Percentiles rank a stretch among this genome's conserved stretches.
phyloP scores from a whole-genome alignment of 2,329 filamentous ascomycete species.

The Aspergillus puulaauensis region DNA sequence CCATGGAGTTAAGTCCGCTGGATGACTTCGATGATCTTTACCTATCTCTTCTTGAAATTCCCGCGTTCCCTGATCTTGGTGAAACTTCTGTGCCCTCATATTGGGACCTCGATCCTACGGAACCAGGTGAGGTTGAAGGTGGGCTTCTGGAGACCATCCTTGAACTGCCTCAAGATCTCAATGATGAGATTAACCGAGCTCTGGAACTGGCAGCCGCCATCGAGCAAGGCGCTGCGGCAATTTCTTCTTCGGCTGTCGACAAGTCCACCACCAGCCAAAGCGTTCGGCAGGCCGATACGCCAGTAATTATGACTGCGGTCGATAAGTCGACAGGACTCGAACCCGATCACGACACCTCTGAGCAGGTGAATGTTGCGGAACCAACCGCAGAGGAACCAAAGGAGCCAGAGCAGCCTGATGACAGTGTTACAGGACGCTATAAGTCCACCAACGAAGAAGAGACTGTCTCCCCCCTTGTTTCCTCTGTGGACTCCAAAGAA shows the following conservation, averaged over 20 bases:
- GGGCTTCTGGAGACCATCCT: background rate
- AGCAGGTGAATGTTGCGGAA: slow-evolving; percentile 12
- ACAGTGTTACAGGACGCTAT: background rate
- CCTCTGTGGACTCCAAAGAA: slow-evolving; percentile 12
- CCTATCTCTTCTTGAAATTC: background rate
- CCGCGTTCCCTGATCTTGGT: background rate
- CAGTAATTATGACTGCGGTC: background rate
- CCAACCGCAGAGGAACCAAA: slow-evolving; percentile 12
- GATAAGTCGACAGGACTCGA: background rate
- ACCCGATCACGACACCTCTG: slow-evolving; percentile 6
- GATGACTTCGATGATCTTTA: background rate
- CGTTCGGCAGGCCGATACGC: background rate
- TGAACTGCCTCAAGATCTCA: background rate
- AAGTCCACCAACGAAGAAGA: background rate
- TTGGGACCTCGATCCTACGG: too few species aligned
- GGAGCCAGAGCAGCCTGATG: background rate
- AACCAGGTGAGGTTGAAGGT: too few species aligned
- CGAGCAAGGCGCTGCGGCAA: background rate
- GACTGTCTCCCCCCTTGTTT: slow-evolving; percentile 4
- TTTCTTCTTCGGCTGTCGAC: background rate
- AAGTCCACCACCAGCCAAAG: background rate
- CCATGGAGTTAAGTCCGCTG: background rate
- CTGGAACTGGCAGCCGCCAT: background rate
- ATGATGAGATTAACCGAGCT: background rate
- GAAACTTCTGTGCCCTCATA: background rate